These are phyloP conservation scores for Nakaseomyces sp. DNA, from an alignment of 1,139 yeast genomes.

Conservation along the genomic window DNA sequence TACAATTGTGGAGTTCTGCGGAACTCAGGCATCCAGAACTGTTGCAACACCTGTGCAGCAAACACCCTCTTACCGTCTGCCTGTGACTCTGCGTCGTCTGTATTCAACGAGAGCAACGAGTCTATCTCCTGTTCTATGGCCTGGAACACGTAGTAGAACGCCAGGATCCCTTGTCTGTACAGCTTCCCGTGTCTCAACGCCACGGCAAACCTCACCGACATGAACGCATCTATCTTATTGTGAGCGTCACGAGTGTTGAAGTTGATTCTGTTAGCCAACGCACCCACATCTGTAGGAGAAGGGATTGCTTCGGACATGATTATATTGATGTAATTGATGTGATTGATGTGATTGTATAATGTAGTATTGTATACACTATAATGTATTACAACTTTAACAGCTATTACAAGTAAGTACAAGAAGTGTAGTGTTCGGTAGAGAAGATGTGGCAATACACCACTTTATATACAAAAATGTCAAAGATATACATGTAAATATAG, in stretches of 20 bases:
- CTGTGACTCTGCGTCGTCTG: neutral
- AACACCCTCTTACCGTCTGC: conserved; percentile 31
- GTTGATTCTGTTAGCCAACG: conserved; percentile 74
- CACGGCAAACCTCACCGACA: conserved; percentile 61
- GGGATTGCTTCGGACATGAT: conserved; percentile 41
- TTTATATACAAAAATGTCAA: too few species aligned
- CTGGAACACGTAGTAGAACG: conserved; percentile 67
- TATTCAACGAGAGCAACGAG: conserved; percentile 36
- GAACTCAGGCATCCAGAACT: conserved; percentile 65
- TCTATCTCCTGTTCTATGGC: conserved; percentile 68
- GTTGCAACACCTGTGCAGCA: conserved; percentile 34
- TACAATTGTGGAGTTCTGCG: conserved; percentile 52
- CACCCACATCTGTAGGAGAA: conserved; percentile 64
- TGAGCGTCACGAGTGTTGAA: conserved; percentile 56
- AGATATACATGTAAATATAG: neutral
- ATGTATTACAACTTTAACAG: too few species aligned
- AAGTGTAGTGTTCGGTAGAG: too few species aligned
- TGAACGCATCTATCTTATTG: conserved; percentile 58
- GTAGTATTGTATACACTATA: too few species aligned
- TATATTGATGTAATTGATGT: too few species aligned
- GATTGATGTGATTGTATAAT: too few species aligned
- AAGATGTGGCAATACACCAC: too few species aligned
- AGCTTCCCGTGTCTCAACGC: conserved; percentile 69
- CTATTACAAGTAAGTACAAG: too few species aligned
- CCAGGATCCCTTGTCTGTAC: conserved; percentile 73